Base-by-base conservation (phyloP, 225 moss, liverwort and hornwort species). In the Pleurozium schreberi region DNA sequence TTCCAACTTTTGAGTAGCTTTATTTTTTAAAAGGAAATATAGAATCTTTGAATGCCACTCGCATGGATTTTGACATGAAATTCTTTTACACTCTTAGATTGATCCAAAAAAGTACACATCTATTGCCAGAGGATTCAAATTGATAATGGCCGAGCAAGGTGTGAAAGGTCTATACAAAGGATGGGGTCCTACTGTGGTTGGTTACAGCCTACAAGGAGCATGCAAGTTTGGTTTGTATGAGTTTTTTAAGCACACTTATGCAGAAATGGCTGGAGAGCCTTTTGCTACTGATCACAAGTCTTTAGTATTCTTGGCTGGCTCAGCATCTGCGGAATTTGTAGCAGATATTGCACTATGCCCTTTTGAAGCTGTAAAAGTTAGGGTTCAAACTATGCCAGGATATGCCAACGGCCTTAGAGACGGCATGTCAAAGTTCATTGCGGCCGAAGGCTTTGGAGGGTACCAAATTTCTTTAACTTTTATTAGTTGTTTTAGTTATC, bases 291-390 rank as follows among this genome's bases (percentile, higher is more conserved):
- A 97, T 26, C 93, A 98, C 86, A 98, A 97, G 63, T 93, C 98
- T 16, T 14, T 98, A 12, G 89, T 96, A 19, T 98, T 96, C 88
- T 86, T 98, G 38, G 94, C 94, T 42, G 92, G 96, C 31, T 96
- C 98, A 22, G 95, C 98, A 36, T 97, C 96, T 25, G 96, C 96
- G 10, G 96, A 98, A 88, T 96, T 98, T 88, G 91, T 96, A 1
- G 98, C 97, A 11, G 96, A 98, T 78, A 86, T 98, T 89, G 94
- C 95, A 53, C 75, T 98, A 14, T 98, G 97, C 16, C 98, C 98
- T 31, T 95, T 98, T n/a, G 98, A 98, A 91, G 98, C 97, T 40
- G 91, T 97, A 59, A 98, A 98, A 93, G 94, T 98, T 53, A 93
- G 97, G 23, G 95, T 98, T 31, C 97, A 98, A 88, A 98, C 98